phyloP scores from a whole-genome alignment of 305 asterid species.

The Fraxinus angustifolia region DNA sequence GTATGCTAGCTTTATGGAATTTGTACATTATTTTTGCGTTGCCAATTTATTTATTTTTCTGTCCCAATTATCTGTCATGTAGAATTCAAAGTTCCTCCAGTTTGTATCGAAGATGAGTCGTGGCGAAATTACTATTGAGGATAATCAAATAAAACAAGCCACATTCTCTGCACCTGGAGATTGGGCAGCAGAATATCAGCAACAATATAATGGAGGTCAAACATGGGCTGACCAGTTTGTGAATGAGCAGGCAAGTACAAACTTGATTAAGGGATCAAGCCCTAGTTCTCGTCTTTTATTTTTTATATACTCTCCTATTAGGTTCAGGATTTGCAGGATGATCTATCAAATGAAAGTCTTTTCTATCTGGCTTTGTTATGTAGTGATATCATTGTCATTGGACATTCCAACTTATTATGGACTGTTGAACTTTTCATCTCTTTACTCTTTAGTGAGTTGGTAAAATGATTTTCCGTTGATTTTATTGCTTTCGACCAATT shows the following conservation, averaged over 20 bases:
- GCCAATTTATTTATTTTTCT: conserved; percentile 15
- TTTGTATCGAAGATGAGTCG: conserved; percentile 99
- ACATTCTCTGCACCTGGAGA: conserved; percentile 66
- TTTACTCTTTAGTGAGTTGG: neutral
- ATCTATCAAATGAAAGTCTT: neutral
- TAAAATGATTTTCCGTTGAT: conserved; percentile 7
- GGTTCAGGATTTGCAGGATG: conserved; percentile 7
- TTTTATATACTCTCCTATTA: neutral
- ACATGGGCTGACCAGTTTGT: conserved; percentile 94
- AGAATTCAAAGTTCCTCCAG: conserved; percentile 97
- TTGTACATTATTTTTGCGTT: conserved; percentile 2
- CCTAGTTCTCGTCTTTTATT: neutral
- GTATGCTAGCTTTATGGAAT: neutral
- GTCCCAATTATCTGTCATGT: conserved; percentile 25
- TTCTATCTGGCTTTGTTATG: conserved; percentile 9
- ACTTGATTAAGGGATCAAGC: conserved; percentile 14
- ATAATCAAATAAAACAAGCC: conserved; percentile 83
- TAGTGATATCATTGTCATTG: neutral
- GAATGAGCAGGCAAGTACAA: conserved; percentile 71
- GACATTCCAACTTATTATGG: conserved; percentile 2
- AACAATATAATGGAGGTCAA: conserved; percentile 71
- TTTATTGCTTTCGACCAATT: conserved; percentile 6
- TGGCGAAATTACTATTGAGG: conserved; percentile 90
- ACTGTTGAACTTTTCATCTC: conserved; percentile 12
- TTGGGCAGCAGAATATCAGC: conserved; percentile 92